Evolutionary conservation across 345 rosid genomes (phyloP).

Genomic region (Toxicodendron radicans): DNA sequence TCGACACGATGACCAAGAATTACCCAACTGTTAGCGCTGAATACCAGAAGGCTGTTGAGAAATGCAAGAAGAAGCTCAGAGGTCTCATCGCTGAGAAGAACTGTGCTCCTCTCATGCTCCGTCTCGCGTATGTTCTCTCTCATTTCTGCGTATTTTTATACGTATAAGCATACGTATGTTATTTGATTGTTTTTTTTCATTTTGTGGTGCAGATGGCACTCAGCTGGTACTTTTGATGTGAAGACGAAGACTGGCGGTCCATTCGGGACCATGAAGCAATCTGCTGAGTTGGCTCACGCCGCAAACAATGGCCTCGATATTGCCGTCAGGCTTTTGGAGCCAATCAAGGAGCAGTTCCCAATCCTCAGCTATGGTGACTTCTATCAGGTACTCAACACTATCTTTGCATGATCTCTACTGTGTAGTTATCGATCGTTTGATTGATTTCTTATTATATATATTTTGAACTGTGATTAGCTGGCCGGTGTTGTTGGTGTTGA

Average conservation of each 20-base stretch:
- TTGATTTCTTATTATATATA: background rate
- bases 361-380: slow-evolving; percentile 68
- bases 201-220: slow-evolving; percentile 75
- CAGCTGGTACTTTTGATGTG: slow-evolving; percentile 91
- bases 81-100: slow-evolving; percentile 85
- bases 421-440: background rate
- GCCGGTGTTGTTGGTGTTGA: slow-evolving; percentile 97
- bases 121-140: slow-evolving; percentile 60
- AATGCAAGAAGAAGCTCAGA: slow-evolving; percentile 81
- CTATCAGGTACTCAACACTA: slow-evolving; percentile 54
- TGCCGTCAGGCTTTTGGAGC: slow-evolving; percentile 81
- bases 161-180: background rate
- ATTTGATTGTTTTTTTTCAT: slow-evolving; percentile 6
- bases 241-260: slow-evolving; percentile 89
- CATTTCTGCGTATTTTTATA: background rate
- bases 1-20: slow-evolving; percentile 63
- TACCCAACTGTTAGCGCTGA: slow-evolving; percentile 85
- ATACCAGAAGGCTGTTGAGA: slow-evolving; percentile 74
- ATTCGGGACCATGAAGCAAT: slow-evolving; percentile 76
- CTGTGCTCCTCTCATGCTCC: slow-evolving; percentile 95
- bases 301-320: slow-evolving; percentile 89
- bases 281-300: slow-evolving; percentile 69
- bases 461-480: slow-evolving; percentile 38
- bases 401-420: too few species aligned
- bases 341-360: slow-evolving; percentile 83